Evolutionary conservation across 371 early-diverging fungal genomes (phyloP).

Genomic region (Mortierella sp.): DNA sequence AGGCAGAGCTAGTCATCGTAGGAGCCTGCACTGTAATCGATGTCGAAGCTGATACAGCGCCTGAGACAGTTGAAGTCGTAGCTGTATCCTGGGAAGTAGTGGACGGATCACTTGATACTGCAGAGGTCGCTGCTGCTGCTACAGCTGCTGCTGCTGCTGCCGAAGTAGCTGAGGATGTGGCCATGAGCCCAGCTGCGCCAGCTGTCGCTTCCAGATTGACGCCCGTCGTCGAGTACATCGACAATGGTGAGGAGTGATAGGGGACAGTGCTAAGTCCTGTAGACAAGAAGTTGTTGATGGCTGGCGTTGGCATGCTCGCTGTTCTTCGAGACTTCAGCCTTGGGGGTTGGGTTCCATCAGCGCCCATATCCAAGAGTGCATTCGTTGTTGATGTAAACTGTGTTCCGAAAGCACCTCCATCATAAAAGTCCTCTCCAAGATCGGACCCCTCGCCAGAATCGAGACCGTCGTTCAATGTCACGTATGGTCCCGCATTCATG

Average conservation of each 20-base stretch:
- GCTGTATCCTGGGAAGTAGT: neutral
- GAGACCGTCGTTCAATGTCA: constrained; percentile 41
- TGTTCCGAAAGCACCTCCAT: constrained; percentile 30
- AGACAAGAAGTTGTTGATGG: constrained; percentile 47
- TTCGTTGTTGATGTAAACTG: constrained; percentile 38
- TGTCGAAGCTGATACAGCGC: neutral
- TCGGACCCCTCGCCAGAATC: constrained; percentile 48
- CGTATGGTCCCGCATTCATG: constrained; percentile 28
- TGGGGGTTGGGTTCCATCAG: constrained; percentile 40
- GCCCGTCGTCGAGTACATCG: constrained; percentile 54
- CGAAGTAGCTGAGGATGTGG: constrained; percentile 14
- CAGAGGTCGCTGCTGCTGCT: constrained; percentile 19
- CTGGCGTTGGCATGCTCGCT: constrained; percentile 56
- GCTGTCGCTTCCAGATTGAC: constrained; percentile 25
- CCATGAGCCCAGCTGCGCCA: constrained; percentile 21
- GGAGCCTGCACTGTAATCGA: constrained; percentile 4
- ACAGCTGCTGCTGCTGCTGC: constrained; percentile 27
- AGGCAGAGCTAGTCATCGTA: neutral
- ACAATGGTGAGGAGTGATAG: constrained; percentile 47
- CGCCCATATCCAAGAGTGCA: constrained; percentile 45
- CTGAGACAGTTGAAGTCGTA: constrained; percentile 8
- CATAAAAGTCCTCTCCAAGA: constrained; percentile 49
- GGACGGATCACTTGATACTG: constrained; percentile 11
- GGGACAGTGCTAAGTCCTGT: constrained; percentile 34
- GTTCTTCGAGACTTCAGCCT: constrained; percentile 53